These are phyloP conservation scores for Primulina eburnea DNA, from an alignment of 257 asterid genomes.

Conservation along the genomic window DNA sequence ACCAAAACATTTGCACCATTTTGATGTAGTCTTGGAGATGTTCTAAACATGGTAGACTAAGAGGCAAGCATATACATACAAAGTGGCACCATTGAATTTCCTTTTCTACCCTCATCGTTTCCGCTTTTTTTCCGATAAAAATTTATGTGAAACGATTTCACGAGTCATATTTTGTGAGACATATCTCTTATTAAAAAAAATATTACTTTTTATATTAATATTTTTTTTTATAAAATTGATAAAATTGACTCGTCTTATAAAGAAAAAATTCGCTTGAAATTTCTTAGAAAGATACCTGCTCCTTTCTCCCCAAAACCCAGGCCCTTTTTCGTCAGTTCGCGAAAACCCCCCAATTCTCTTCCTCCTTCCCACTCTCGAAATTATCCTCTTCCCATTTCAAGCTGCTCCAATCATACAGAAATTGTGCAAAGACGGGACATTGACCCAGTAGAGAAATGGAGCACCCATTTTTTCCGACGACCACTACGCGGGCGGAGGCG, in stretches of 20 bases:
- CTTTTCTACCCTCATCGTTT: slow-evolving; percentile 20
- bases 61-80: slow-evolving; percentile 1
- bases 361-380: background rate
- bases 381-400: slow-evolving; percentile 1
- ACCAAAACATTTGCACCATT: no score
- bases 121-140: background rate
- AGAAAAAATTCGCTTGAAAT: no score
- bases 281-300: no score
- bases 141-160: no score
- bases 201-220: no score
- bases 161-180: no score
- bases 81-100: background rate
- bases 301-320: slow-evolving; percentile 10
- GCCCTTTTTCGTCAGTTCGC: slow-evolving; percentile 36
- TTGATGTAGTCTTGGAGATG: no score
- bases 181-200: no score
- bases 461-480: slow-evolving; percentile 69
- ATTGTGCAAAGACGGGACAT: background rate
- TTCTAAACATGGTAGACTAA: background rate
- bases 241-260: no score
- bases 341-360: slow-evolving; percentile 15
- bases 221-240: no score
- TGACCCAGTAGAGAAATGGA: slow-evolving; percentile 49
- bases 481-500: slow-evolving; percentile 78
- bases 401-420: background rate